These are phyloP conservation scores for Cunninghamia lanceolata DNA, from an alignment of 75 land plant species.

Conservation along the genomic window DNA sequence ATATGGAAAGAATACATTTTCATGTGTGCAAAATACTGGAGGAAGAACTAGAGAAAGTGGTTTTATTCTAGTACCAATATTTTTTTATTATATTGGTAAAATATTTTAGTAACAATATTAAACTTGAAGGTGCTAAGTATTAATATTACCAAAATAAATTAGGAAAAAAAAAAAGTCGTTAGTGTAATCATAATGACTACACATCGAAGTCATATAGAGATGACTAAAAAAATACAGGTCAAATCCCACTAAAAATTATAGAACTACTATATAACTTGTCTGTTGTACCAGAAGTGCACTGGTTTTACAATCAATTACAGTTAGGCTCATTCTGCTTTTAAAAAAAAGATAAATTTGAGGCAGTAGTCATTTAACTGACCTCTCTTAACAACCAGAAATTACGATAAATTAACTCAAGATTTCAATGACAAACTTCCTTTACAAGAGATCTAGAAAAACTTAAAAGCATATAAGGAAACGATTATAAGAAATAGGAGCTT, in stretches of 20 bases:
- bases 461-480: neutral
- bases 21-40: neutral
- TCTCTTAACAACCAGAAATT: neutral
- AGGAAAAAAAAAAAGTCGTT: too few relatives aligned
- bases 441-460: neutral
- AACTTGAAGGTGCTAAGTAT: too few relatives aligned
- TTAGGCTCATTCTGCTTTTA: neutral
- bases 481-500: neutral
- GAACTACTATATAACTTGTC: neutral
- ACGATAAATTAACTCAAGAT: neutral
- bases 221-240: too few relatives aligned
- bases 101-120: too few relatives aligned
- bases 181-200: too few relatives aligned
- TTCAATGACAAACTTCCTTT: neutral
- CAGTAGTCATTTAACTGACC: neutral
- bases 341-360: neutral
- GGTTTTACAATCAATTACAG: neutral
- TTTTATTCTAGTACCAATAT: neutral
- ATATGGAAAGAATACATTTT: neutral
- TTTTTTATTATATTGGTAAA: too few relatives aligned
- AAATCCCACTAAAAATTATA: too few relatives aligned
- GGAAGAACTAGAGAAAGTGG: neutral
- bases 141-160: too few relatives aligned
- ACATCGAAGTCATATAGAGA: too few relatives aligned
- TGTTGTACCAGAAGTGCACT: neutral